Conservation (phyloP, 345 rosid species). For the Clausena lansium region DNA sequence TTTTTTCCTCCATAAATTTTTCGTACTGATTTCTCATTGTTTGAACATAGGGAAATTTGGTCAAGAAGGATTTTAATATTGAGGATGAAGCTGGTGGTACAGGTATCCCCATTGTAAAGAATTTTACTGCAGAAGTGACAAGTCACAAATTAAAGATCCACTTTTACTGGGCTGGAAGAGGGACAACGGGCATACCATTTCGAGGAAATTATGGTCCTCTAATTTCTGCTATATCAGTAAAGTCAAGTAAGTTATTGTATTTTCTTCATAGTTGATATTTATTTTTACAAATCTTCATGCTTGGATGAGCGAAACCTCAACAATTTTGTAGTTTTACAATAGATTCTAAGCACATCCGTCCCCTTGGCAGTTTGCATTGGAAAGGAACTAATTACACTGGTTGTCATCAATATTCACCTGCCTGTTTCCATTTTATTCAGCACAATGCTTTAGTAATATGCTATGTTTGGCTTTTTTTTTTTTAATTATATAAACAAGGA, state of each 20-base stretch:
- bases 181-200: constrained; percentile 64
- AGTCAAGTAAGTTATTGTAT: constrained; percentile 44
- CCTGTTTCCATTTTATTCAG: no score
- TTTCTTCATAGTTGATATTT: neutral
- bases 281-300: neutral
- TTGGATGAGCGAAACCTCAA: neutral
- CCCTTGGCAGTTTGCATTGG: neutral
- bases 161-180: constrained; percentile 74
- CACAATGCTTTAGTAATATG: neutral
- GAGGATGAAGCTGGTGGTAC: constrained; percentile 58
- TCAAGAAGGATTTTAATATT: constrained; percentile 57
- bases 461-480: neutral
- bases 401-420: no score
- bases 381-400: neutral
- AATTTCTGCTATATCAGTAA: constrained; percentile 71
- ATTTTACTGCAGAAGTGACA: constrained; percentile 30
- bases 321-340: neutral
- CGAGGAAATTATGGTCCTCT: constrained; percentile 79
- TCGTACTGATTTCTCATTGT: neutral
- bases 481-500: neutral
- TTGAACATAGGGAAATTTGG: constrained; percentile 44
- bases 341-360: neutral
- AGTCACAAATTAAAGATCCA: constrained; percentile 57
- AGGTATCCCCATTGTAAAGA: constrained; percentile 42
- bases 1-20: neutral